Base-by-base conservation (phyloP, 2,329 filamentous ascomycete genomes). In the Sordariomycetes sp. region DNA sequence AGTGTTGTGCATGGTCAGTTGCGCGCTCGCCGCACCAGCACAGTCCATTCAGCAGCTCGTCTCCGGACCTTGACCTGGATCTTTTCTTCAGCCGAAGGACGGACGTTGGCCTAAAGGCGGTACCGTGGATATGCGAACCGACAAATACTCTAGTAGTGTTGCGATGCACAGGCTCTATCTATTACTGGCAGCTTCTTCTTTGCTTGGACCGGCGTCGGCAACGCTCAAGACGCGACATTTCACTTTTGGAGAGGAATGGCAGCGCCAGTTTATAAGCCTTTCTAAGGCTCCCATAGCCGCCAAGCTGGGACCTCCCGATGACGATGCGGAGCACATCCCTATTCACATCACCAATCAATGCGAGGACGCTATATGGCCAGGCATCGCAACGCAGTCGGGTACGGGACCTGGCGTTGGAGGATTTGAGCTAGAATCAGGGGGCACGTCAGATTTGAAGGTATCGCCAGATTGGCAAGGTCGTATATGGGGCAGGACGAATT, bases 401-500 rank as follows among this genome's bases (percentile, higher is more conserved):
- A 72, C 70, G 11, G 79, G 79, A 1, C 82, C 84, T 6, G 66
- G 68, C 3, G 67, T 64, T 9, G 75, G 73, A 15, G 86, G 84
- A 8, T 92, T 90, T 50, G 68, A 76, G 47, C 68, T 90, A 23
- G 49, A 57, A 2, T 53, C 73, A 4, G 75, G 79, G 29, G 61
- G 68, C 21, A 75, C 68, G 35, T 72, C 57, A 40, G 69, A 70
- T 27, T 61, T 87, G 39, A 75, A 68, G 34, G 82, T 92, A 17
- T 73, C 77, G 9, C 63, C 71, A 32, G 75, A 86, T 44, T 93
- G 85, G 86, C 79, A 84, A 51, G 86, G 86, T 8, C 74, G 86
- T 35, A 66, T 92, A 19, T 92, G 85, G 86, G 86, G 79, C 10
- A 69, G 86, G 35, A 90, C 85, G 14, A 92, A 92, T 51, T 93